Base-by-base conservation (phyloP, 148 eudicot genomes). In the Hydrangea macrophylla region DNA sequence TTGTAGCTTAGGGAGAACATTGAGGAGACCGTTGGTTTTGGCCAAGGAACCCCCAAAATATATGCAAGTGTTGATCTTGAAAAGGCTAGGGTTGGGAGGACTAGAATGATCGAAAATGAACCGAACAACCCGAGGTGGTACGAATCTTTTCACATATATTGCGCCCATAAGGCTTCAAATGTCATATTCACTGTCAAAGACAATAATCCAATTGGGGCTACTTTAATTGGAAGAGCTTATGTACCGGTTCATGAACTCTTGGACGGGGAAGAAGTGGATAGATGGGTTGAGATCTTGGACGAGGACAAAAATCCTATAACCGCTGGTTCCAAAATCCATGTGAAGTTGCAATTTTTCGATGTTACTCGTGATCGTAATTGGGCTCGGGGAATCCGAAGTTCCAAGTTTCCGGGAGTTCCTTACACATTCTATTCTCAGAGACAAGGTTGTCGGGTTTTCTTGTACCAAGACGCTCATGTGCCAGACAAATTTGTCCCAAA, bases 51-150 rank as follows among this genome's bases (percentile, higher is more conserved):
- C 50, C 85, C 89, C 58, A 84, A 81, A 73, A 79, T 89, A 54
- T 89, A 89, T 68, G 91, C 95, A 51, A 82, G 84, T 36, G 64
- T 89, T 20, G 95, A 89, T 79, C 85, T 89, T 59, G 95, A 89
- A 70, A 89, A 70, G 72, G 83, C 87, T 65, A 81, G 95, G 72
- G 95, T 78, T 73, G 95, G 91, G 25, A 73, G 95, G 39, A 89
- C 95, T 33, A 80, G 91, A 79, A 57, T 82, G 55, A 75, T 89
- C 26, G 87, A 86, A 42, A 79, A 86, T 55, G 84, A 86, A 69
- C 81, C 91, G 4, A 65, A 62, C 60, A 86, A 81, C 73, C 95
- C 95, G 9, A 75, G 79, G 71, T 89, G 95, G 95, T 70, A 82
- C 11, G 95, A 89, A 69, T 82, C 91, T n/a, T 89, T 89, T 70